Evolutionary conservation across 2,329 filamentous ascomycete species (phyloP), one percentile per base, ranked within the genome.

Genomic region (Penicillium sp.): DNA sequence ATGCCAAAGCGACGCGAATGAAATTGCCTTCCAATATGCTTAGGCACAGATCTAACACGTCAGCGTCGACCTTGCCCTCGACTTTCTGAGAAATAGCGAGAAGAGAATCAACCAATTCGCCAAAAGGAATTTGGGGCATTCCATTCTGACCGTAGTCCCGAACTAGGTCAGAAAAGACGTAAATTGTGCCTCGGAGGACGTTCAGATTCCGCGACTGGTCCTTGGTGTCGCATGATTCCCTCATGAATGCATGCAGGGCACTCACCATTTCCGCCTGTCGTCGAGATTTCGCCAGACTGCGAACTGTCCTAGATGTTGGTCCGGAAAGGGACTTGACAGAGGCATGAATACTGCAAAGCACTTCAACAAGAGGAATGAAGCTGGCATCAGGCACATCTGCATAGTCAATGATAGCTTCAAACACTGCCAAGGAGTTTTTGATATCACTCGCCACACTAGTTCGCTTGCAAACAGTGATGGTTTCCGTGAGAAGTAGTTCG

Each of bases 271-370:
- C 64, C n/a, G 49, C 45, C 43, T 71, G 67, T 45, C 66, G 63
- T 24, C 59, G 60, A 13, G 71, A 73, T 50, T 70, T 73, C 9
- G 68, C 69, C 13, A 74, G 50, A 50, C 68, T 73, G 33, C 71
- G 68, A 28, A 73, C 71, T 25, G 68, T 69, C 46, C 70, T 62
- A 13, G 71, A 72, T 1, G 71, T 74, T 23, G 70, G 71, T 4
- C 70, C 71, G 28, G 70, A 71, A 20, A 74, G 55, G 29, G 70
- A 65, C 49, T 70, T 73, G 27, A 74, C 71, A 18, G 71, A 73
- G 31, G 70, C 69, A 58, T 73, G 70, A 24, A 74, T 74, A 50
- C 69, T 72, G 61, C 71, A 74, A 31, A 74, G 59, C 28, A 74
- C 69, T 47, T 74, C 70, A 25, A 74, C 55, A 42, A 74, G 55